Evolutionary conservation across 306 rosid species (phyloP).

Genomic region (Gastrolobium bilobum): DNA sequence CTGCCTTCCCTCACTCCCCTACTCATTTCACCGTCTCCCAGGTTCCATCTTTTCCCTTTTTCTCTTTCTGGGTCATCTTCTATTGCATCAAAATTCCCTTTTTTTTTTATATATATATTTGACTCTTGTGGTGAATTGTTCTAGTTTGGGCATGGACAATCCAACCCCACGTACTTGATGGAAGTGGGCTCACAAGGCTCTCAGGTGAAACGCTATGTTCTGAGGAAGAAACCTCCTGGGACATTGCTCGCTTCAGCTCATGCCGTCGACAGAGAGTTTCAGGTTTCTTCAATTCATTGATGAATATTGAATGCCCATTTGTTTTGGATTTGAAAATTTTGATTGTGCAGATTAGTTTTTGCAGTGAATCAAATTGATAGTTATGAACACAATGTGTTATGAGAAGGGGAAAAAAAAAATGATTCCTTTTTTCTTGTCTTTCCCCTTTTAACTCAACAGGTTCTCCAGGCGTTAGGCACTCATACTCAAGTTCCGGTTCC

Average conservation of each 20-base stretch:
- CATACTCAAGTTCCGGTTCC: constrained; percentile 88
- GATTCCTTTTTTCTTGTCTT: neutral
- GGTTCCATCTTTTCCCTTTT: constrained; percentile 53
- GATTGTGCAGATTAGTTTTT: neutral
- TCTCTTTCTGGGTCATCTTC: constrained; percentile 2
- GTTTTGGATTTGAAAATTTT: constrained; percentile 23
- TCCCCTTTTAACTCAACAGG: constrained; percentile 53
- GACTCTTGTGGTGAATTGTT: constrained; percentile 26
- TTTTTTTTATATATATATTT: neutral
- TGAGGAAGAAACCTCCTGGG: constrained; percentile 95
- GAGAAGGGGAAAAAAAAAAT: neutral
- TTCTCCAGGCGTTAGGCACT: constrained; percentile 80
- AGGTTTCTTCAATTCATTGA: constrained; percentile 57
- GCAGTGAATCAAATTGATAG: neutral
- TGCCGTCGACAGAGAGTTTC: constrained; percentile 94
- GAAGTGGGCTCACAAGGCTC: constrained; percentile 65
- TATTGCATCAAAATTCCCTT: constrained; percentile 32
- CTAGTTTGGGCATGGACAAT: constrained; percentile 96
- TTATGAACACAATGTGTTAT: neutral
- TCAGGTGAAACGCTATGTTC: constrained; percentile 69
- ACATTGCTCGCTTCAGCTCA: constrained; percentile 86
- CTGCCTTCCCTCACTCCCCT: constrained; percentile 72
- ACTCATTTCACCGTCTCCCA: constrained; percentile 73
- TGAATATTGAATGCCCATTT: neutral
- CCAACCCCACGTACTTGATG: constrained; percentile 90